Conservation (phyloP, 2,329 filamentous ascomycete genomes). For the Fusarium decemcellulare region DNA sequence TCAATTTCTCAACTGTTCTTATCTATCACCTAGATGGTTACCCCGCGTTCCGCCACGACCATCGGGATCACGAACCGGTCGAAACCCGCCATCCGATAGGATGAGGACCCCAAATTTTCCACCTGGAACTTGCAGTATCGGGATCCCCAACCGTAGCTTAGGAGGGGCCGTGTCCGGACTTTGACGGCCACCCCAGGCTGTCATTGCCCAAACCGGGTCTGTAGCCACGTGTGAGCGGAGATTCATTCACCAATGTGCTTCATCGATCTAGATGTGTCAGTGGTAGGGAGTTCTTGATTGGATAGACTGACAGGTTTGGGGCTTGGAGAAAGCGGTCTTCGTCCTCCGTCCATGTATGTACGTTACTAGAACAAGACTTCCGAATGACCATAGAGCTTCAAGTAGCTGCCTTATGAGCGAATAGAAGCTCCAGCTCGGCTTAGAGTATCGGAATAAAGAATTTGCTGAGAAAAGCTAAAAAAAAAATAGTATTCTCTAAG, state of each 20-base stretch:
- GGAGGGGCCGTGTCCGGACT: neutral
- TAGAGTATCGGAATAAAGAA: too few relatives aligned
- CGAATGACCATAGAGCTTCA: too few relatives aligned
- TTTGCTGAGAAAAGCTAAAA: too few relatives aligned
- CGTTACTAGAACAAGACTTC: too few relatives aligned
- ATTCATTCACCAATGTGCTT: neutral
- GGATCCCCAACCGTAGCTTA: neutral
- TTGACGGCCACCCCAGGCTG: neutral
- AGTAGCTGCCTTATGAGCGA: too few relatives aligned
- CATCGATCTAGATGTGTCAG: neutral
- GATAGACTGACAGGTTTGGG: neutral
- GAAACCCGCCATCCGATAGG: too few relatives aligned
- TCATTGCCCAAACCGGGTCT: neutral
- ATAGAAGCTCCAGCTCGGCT: too few relatives aligned
- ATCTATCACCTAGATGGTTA: neutral
- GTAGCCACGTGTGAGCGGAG: neutral
- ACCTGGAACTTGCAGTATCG: neutral
- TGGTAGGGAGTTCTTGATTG: neutral
- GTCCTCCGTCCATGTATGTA: neutral
- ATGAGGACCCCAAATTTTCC: too few relatives aligned
- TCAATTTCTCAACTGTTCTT: too few relatives aligned
- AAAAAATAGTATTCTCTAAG: too few relatives aligned
- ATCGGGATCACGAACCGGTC: neutral
- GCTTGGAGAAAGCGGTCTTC: neutral
- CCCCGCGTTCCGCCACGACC: neutral